Base-by-base conservation (phyloP, 768 basidiomycete species). In the Russula sp. region DNA sequence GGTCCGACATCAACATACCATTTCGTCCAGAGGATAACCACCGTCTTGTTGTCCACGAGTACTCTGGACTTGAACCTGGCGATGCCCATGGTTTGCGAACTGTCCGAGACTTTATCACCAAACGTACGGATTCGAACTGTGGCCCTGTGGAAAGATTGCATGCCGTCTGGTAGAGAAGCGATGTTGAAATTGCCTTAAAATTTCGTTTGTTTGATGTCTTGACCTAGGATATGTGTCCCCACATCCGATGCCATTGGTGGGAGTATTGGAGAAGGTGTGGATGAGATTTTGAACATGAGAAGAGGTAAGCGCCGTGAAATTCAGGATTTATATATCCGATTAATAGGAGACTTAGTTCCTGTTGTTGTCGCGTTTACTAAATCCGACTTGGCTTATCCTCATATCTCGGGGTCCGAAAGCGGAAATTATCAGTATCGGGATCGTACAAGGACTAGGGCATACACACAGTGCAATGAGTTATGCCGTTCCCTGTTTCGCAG, bases 101-200 rank as follows among this genome's bases (percentile, higher is more conserved):
- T 8, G 24, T 59, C 48, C 57, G n/a, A 13, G 57, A 59, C 26
- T 49, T 49, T 22, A 34, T 59, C 22, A 11, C 57, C 36, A 8
- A 24, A 1, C 46, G 57, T 8, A 59, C 57, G 1, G 57, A 48
- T 32, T n/a, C 20, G 20, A 48, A 8, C 6, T 20, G 46, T 8
- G 10, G 22, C 14, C 7, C 30, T 10, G 13, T 34, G 8, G 30
- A 49, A 49, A 48, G 16, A 48, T 22, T 59, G 34, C 30, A 59
- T 11, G 57, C 57, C 3, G 13, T 59, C 22, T 59, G 57, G 57
- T 59, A 59, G 48, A 26, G n/a, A 58, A 32, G 4, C 40, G 20
- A 11, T 57, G 10, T 56, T 28, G 40, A 49, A 40, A 49, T 18
- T 36, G n/a, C 3, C 13, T 14, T n/a, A 1, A 3, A 8, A 3